Evolutionary conservation across 1,139 yeast genomes (phyloP), one percentile per base, ranked within the genome.

Genomic region (Diutina sp.): DNA sequence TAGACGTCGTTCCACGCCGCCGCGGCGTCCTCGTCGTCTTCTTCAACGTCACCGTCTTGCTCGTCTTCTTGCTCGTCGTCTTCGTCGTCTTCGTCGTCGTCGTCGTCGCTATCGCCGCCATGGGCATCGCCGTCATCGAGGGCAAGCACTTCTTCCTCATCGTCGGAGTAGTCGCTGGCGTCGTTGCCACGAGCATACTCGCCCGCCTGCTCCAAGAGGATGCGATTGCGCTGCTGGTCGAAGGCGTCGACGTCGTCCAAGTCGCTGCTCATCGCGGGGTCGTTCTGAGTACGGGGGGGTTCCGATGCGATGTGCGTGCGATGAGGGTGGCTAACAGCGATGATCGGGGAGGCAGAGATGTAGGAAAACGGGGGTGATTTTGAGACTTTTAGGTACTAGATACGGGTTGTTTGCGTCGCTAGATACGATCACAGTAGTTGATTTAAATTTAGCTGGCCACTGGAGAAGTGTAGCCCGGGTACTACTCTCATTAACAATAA

Each of bases 1-100:
- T 82, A 93, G 69, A 90, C 91, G 63, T 87, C 85, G 55, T 99
- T 98, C 98, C 99, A 91, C n/a, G 21, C 53, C 18, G 28, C 53
- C 6, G 53, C 44, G 7, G 87, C 87, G 58, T 76, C 76, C 28
- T 67, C 73, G 41, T 77, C 85, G 46, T 78, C 83, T 4, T 77
- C 85, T 11, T 63, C 69, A 9, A 77, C 80, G 48, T 73, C 84
- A 1, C 70, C 80, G 1, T 69, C 80, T 2, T 72, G 79, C 4
- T 71, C 80, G 1, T 71, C 80, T 3, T 69, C 74, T 4, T 65
- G 72, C 8, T 65, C 69, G n/a, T 64, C 72, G 0, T 65, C 71
- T 5, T 41, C 46, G 1, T 63, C 69, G 0, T 62, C 68, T 6
- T 66, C 72, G 25, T 67, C 76, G 1, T 67, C 72, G 0, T 44